phyloP scores from a whole-genome alignment of 2,329 filamentous ascomycete genomes.

The Phaeosphaeriaceae sp. region DNA sequence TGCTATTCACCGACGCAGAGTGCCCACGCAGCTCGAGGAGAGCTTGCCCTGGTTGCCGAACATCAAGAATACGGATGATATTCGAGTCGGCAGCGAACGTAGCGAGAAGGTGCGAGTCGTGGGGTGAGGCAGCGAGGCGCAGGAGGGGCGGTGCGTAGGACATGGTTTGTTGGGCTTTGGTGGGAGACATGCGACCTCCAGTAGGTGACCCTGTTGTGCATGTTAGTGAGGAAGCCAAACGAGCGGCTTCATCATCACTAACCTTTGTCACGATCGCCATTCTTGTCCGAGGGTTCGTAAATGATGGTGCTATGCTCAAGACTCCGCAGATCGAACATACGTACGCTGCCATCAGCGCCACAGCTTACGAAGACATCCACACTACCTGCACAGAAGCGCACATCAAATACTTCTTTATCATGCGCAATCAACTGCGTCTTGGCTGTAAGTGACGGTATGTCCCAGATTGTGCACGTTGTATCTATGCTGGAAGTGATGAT shows the following conservation, averaged over 20 bases:
- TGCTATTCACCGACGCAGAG: conserved; percentile 81
- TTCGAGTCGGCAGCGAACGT: conserved; percentile 95
- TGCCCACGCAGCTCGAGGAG: conserved; percentile 92
- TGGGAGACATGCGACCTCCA: conserved; percentile 68
- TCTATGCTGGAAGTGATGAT: conserved; percentile 99
- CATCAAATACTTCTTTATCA: conserved; percentile 98
- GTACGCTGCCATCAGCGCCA: conserved; percentile 94
- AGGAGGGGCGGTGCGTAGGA: conserved; percentile 69
- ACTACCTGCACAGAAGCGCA: conserved; percentile 95
- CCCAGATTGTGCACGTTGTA: conserved; percentile 99
- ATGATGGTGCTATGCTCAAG: conserved; percentile 99
- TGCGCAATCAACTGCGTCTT: conserved; percentile 99
- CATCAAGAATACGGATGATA: conserved; percentile 91
- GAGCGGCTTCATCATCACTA: conserved; percentile 9
- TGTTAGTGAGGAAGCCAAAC: conserved; percentile 8
- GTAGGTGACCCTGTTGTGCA: conserved; percentile 50
- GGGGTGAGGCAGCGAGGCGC: conserved; percentile 85
- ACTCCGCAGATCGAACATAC: conserved; percentile 97
- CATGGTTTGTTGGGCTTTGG: conserved; percentile 78
- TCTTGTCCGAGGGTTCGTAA: conserved; percentile 93
- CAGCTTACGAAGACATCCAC: conserved; percentile 99
- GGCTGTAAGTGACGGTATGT: conserved; percentile 95
- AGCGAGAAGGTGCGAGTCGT: conserved; percentile 94
- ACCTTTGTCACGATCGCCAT: conserved; percentile 56
- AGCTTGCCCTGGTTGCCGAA: conserved; percentile 93